Conservation (phyloP, 768 basidiomycete genomes). For the Rhizopogon roseolus region DNA sequence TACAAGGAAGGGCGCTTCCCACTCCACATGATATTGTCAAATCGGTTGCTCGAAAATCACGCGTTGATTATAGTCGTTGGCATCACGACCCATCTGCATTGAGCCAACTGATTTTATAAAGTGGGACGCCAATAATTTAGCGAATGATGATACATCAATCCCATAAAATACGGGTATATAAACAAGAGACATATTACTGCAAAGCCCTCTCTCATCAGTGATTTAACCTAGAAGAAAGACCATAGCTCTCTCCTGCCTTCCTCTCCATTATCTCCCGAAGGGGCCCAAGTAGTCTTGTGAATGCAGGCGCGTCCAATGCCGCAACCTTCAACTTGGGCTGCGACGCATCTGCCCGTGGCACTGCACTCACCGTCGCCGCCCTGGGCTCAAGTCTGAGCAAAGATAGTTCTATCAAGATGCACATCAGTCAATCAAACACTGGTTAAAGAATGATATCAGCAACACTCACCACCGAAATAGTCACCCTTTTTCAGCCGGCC, state of each 20-base stretch:
- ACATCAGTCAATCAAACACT: conserved; percentile 4
- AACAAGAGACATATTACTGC: background rate
- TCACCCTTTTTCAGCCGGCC: conserved; percentile 83
- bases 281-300: conserved; percentile 90
- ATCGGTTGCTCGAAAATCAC: background rate
- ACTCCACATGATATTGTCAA: conserved; percentile 5
- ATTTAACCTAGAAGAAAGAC: conserved; percentile 27
- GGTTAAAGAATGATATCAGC: background rate
- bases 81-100: conserved; percentile 21
- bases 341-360: conserved; percentile 38
- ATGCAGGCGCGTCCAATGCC: conserved; percentile 87
- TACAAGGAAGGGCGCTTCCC: conserved; percentile 4
- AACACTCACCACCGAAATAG: conserved; percentile 88
- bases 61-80: conserved; percentile 14
- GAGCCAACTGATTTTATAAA: background rate
- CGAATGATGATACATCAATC: conserved; percentile 5
- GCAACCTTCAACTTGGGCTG: conserved; percentile 83
- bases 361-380: conserved; percentile 93
- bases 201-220: conserved; percentile 15
- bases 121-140: background rate
- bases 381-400: conserved; percentile 85
- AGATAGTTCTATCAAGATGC: conserved; percentile 66
- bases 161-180: conserved; percentile 1
- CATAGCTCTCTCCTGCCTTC: conserved; percentile 75
- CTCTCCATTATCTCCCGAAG: conserved; percentile 91